Evolutionary conservation across 345 rosid genomes (phyloP), one percentile per base, ranked within the genome.

Genomic region (Salix koriyanagi): DNA sequence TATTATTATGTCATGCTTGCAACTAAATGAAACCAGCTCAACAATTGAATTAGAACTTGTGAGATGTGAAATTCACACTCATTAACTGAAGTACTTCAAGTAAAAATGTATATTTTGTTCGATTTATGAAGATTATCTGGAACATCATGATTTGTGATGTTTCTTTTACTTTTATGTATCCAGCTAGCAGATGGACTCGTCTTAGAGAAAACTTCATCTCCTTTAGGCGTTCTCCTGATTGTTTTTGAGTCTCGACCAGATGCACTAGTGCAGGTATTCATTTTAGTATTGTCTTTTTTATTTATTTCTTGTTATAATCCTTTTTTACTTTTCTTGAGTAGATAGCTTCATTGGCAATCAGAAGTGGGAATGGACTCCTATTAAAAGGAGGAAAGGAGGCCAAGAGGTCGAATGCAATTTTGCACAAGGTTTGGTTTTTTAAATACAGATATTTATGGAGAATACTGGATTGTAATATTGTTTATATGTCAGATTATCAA

Each of bases 361-460:
- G 93, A 68, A 96, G 98, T 82, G 99, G 99, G 80, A 96, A 96
- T 77, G 99, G 94, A 69, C 91, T 94, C 72, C 88, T 96, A 41
- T 77, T 96, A 76, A 96, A 96, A 88, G 99, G 99, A 61, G 99
- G 99, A 71, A 96, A 94, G 83, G 99, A 96, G 83, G 98, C 99
- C 69, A 86, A 83, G 80, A 82, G 89, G 42, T 96, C 99, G 60
- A 96, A 96, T 91, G 97, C 94, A 76, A 89, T 94, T 82, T 79
- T 96, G 85, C 98, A 94, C 84, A 94, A 92, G 97, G 99, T 91
- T 71, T 78, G 32, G 56, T 64, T 66, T 30, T 71, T 56, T 56
- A 56, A 56, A n/a, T 66, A 41, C 65, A 16, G 16, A 26, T 37
- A 18, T 68, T 30, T 54, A 21, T 64, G 75, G 15, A 62, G 34